Base-by-base conservation (phyloP, 495 filamentous ascomycete genomes). In the Entonaema liquescens region DNA sequence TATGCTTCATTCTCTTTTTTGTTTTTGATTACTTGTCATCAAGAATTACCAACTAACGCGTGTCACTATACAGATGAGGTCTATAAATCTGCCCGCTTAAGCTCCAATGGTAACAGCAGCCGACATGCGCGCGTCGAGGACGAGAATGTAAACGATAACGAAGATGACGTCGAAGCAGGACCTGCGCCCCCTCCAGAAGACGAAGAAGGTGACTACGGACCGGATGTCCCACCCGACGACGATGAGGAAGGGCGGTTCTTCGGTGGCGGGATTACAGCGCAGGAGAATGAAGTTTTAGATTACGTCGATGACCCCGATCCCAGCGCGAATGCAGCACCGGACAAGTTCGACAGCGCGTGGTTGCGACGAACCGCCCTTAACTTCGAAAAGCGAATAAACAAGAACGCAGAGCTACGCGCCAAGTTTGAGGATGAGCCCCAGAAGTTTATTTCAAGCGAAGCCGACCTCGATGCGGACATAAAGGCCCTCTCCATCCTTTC, bases 201-300 rank as follows among this genome's bases (percentile, higher is more conserved):
- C 25, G 77, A 78, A 25, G 74, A 77, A 1, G 82, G 86, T 28
- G 88, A 89, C 55, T 89, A 91, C 67, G 92, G 91, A 4, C 91
- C 91, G 4, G 84, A 89, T 33, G 75, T 91, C 13, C 93, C 93
- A 1, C 89, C 89, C 0, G 88, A 90, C 72, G 88, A 89, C 15
- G 82, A 85, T 74, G 95, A 97, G 74, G 92, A 96, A 59, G 95
- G 94, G 0, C 89, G 95, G 54, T 99, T 99, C 83, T 98, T 97
- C 74, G 95, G 95, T 47, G 92, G 93, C 61, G 95, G 95, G 47
- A 90, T 98, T 70, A 92, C 91, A 28, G 86, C 88, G 31, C 86
- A 91, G 62, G 93, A 95, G 62, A 89, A 87, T 3, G 88, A 95
- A 64, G 93, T 94, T n/a, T 87, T 99, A 76, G 90, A 98, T 77